These are phyloP conservation scores for Penicillium subrubescens DNA, from an alignment of 495 filamentous ascomycete genomes.

Conservation along the genomic window DNA sequence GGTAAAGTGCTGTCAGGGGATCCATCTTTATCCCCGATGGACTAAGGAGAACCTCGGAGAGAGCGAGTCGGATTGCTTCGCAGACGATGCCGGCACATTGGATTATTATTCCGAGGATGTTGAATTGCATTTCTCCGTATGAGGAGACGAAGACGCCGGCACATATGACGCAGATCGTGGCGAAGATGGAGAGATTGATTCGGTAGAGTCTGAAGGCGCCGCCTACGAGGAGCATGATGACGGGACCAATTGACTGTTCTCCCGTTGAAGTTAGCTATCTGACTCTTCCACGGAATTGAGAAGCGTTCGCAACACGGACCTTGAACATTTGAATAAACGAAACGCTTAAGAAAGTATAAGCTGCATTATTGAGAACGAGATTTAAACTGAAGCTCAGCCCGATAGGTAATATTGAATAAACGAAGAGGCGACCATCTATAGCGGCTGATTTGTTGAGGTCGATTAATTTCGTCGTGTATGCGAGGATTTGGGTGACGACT, in stretches of 20 bases:
- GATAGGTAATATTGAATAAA: background rate
- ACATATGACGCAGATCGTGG: background rate
- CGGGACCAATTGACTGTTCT: background rate
- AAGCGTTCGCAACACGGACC: background rate
- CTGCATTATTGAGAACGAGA: conserved; percentile 7
- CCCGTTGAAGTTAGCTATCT: background rate
- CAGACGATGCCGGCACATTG: conserved; percentile 1
- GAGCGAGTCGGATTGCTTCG: background rate
- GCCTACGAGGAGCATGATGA: background rate
- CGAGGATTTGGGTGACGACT: background rate
- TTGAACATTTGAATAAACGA: conserved; percentile 3
- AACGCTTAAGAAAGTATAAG: background rate
- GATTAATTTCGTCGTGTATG: background rate
- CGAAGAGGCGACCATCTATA: background rate
- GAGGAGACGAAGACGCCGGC: background rate
- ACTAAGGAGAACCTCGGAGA: background rate
- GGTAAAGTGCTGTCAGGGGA: background rate
- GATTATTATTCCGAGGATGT: background rate
- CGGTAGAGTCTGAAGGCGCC: background rate
- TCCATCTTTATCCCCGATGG: background rate
- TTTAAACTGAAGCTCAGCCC: background rate
- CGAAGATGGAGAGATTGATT: background rate
- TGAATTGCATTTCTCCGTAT: background rate
- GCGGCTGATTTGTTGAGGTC: background rate
- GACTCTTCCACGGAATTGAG: background rate